phyloP scores from a whole-genome alignment of 306 rosid genomes.

The Castanospermum australe region DNA sequence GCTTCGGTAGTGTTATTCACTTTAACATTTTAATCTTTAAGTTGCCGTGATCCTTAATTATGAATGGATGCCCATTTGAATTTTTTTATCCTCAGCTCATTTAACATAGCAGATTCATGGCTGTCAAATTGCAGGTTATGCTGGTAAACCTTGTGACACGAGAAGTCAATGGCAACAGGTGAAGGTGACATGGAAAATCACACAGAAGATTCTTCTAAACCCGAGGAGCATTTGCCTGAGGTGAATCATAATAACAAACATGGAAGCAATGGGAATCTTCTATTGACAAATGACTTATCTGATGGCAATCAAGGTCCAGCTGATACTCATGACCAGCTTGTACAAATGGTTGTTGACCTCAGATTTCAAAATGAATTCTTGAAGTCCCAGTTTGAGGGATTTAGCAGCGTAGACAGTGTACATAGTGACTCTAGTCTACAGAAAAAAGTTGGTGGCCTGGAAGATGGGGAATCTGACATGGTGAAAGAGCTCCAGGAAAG shows the following conservation, averaged over 20 bases:
- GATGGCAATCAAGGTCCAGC: constrained; percentile 30
- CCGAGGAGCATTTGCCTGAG: constrained; percentile 37
- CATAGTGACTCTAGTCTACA: constrained; percentile 33
- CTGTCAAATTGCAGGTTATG: constrained; percentile 36
- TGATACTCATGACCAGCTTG: constrained; percentile 62
- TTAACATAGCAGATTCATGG: neutral
- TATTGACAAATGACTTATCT: constrained; percentile 40
- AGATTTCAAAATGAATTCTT: constrained; percentile 77
- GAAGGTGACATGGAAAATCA: constrained; percentile 45
- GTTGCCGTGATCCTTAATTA: neutral
- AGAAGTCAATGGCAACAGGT: constrained; percentile 43
- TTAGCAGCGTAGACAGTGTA: constrained; percentile 32
- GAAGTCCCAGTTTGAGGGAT: constrained; percentile 75
- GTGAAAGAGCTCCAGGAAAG: constrained; percentile 55
- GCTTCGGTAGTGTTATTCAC: neutral
- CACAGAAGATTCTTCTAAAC: constrained; percentile 33
- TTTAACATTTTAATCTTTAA: neutral
- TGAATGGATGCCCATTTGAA: neutral
- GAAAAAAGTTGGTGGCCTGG: constrained; percentile 30
- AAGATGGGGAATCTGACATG: constrained; percentile 40
- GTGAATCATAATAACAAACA: constrained; percentile 14
- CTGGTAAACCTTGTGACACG: constrained; percentile 18
- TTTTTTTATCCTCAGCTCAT: neutral
- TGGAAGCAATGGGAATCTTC: constrained; percentile 38
- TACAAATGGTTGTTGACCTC: constrained; percentile 66